phyloP scores from a whole-genome alignment of 345 rosid species.

The Eucalyptus leucophloia region DNA sequence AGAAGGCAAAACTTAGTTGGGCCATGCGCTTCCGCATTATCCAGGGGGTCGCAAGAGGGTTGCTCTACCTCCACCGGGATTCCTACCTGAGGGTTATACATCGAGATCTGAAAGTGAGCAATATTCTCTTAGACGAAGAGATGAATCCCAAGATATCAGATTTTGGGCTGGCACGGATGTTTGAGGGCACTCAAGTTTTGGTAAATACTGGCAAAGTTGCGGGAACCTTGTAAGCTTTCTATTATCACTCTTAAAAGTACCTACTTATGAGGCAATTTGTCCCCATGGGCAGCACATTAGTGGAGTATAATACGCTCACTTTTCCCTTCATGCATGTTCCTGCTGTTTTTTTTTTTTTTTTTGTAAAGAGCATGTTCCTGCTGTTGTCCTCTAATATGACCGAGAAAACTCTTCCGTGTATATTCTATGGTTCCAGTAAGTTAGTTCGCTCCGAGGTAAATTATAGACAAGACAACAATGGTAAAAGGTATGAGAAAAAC shows the following conservation, averaged over 20 bases:
- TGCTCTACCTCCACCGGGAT: slow-evolving; percentile 19
- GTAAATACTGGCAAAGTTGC: slow-evolving; percentile 6
- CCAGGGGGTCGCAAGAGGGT: slow-evolving; percentile 16
- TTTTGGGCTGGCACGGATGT: slow-evolving; percentile 19
- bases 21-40: slow-evolving; percentile 7
- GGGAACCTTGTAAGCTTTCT: slow-evolving; percentile 1
- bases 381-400: background rate
- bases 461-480: background rate
- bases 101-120: slow-evolving; percentile 16
- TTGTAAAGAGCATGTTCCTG: background rate
- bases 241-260: background rate
- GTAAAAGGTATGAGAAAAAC: background rate
- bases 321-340: background rate
- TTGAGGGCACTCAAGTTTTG: background rate
- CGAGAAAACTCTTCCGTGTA: too few relatives aligned
- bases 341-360: too few relatives aligned
- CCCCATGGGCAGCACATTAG: background rate
- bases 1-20: slow-evolving; percentile 8
- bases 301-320: background rate
- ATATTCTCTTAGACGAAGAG: slow-evolving; percentile 6
- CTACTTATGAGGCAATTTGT: background rate
- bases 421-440: too few relatives aligned
- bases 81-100: slow-evolving; percentile 14
- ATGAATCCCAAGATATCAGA: slow-evolving; percentile 27
- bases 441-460: too few relatives aligned